Conservation (phyloP, 176 grass and related monocot genomes). For the Oryza meridionalis region DNA sequence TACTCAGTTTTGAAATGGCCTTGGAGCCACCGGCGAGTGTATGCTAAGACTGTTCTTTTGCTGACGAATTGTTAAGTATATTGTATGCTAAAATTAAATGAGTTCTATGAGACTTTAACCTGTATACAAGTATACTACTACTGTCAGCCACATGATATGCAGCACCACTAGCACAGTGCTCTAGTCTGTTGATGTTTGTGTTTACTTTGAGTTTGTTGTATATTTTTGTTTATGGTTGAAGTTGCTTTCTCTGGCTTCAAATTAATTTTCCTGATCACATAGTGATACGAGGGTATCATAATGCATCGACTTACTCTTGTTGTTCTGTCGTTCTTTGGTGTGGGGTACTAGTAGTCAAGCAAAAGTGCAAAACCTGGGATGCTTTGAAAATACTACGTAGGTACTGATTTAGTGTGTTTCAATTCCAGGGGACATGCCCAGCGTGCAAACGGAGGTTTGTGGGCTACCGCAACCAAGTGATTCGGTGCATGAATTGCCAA, state of each 20-base stretch:
- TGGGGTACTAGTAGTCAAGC: background rate
- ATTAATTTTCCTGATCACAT: background rate
- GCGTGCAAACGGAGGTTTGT: conserved; percentile 81
- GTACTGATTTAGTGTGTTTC: conserved; percentile 18
- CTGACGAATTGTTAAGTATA: background rate
- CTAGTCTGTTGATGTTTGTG: background rate
- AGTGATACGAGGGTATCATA: background rate
- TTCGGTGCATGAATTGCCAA: conserved; percentile 82
- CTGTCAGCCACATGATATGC: background rate
- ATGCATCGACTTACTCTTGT: background rate
- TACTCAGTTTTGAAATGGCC: background rate
- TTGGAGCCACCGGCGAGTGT: background rate
- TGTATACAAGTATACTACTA: background rate
- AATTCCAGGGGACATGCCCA: conserved; percentile 83
- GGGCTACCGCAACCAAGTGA: conserved; percentile 79
- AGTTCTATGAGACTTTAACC: background rate
- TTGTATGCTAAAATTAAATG: background rate
- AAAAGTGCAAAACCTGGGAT: background rate
- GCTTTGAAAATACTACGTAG: conserved; percentile 6
- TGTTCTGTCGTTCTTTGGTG: background rate
- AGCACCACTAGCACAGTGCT: conserved; percentile 29
- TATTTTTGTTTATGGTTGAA: conserved; percentile 17
- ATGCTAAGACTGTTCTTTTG: conserved; percentile 5
- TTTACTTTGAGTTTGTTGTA: background rate
- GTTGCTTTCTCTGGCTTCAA: background rate